Conservation (phyloP, 2,329 filamentous ascomycete species). For the Xylaria polymorpha region DNA sequence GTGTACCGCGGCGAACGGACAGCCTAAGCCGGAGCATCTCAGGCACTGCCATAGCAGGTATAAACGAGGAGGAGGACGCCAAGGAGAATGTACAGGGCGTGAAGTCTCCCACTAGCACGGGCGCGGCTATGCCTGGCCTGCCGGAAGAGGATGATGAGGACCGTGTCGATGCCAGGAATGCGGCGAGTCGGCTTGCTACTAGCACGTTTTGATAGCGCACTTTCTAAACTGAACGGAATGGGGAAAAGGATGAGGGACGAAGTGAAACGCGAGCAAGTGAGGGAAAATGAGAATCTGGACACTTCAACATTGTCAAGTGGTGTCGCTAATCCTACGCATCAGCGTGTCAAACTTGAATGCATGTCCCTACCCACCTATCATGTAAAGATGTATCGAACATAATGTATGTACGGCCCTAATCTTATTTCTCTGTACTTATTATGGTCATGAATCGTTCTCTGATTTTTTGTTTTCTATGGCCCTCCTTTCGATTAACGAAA, state of each 20-base stretch:
- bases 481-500: neutral
- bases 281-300: conserved; percentile 19
- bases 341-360: conserved; percentile 21
- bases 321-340: conserved; percentile 16
- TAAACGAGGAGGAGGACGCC: conserved; percentile 70
- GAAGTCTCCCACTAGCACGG: conserved; percentile 54
- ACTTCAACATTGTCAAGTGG: conserved; percentile 11
- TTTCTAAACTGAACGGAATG: conserved; percentile 13
- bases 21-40: conserved; percentile 82
- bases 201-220: conserved; percentile 80
- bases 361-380: conserved; percentile 24
- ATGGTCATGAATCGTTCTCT: neutral
- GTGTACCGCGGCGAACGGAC: conserved; percentile 85
- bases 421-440: conserved; percentile 2
- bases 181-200: conserved; percentile 90
- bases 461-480: neutral
- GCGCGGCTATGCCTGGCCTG: conserved; percentile 66
- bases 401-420: conserved; percentile 17
- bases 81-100: conserved; percentile 56
- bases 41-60: conserved; percentile 79
- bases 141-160: conserved; percentile 91
- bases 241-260: conserved; percentile 27
- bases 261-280: conserved; percentile 35
- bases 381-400: conserved; percentile 32
- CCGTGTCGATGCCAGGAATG: conserved; percentile 93